Percentiles rank a stretch among this genome's conserved stretches.
Evolutionary conservation across 2,329 filamentous ascomycete species (phyloP).

Genomic region (Cladophialophora exuberans): DNA sequence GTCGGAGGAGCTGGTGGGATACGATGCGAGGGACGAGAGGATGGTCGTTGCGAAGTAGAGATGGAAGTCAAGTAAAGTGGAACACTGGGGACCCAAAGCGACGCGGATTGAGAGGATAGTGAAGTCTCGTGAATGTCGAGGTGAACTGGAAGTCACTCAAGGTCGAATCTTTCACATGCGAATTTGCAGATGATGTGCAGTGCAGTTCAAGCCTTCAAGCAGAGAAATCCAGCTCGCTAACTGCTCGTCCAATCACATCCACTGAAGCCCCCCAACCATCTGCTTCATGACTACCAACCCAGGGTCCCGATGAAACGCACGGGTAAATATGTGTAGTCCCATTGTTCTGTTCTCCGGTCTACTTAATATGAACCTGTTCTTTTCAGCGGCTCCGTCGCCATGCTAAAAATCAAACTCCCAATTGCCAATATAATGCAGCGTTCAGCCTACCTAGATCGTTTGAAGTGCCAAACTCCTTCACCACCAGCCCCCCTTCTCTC

Average conservation of each 20-base stretch:
- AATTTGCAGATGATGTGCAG: slow-evolving; percentile 7
- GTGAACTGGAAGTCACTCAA: not conserved
- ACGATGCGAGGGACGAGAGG: slow-evolving; percentile 2
- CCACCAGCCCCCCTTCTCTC: slow-evolving; percentile 15
- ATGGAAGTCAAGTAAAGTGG: not conserved
- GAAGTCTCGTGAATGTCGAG: slow-evolving; percentile 2
- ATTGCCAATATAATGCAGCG: not conserved
- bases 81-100: not conserved
- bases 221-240: slow-evolving; percentile 1
- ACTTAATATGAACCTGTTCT: not conserved
- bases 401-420: too few relatives aligned
- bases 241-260: not conserved
- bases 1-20: slow-evolving; percentile 17
- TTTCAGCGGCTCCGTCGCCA: not conserved
- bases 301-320: too few relatives aligned
- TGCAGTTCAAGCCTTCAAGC: slow-evolving; percentile 5
- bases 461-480: slow-evolving; percentile 22
- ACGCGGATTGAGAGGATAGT: not conserved
- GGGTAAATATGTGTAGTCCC: too few relatives aligned
- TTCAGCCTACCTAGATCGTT: not conserved
- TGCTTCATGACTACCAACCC: not conserved
- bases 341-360: not conserved
- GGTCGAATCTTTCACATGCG: slow-evolving; percentile 22
- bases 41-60: not conserved
- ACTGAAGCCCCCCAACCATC: not conserved